These are phyloP conservation scores for Pleurotus eryngii DNA, from an alignment of 768 basidiomycete genomes.

Conservation along the genomic window DNA sequence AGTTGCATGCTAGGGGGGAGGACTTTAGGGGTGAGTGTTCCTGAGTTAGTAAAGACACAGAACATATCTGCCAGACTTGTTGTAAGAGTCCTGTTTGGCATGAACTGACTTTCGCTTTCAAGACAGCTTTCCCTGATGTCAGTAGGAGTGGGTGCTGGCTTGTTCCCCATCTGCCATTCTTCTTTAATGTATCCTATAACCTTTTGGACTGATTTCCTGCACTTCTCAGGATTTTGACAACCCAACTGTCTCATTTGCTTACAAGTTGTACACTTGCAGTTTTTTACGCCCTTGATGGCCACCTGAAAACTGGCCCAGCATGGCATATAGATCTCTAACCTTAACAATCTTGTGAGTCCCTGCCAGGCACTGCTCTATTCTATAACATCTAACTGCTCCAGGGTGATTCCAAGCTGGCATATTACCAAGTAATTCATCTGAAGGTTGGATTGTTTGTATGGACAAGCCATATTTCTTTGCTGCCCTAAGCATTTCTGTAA, in stretches of 20 bases:
- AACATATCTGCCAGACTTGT: background rate
- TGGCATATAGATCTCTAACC: background rate
- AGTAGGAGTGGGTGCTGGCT: background rate
- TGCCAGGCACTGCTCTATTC: background rate
- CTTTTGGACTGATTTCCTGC: no score
- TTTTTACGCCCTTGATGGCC: background rate
- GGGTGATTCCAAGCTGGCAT: constrained; percentile 1
- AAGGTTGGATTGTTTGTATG: background rate
- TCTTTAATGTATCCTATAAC: no score
- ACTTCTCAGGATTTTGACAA: background rate
- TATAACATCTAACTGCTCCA: background rate
- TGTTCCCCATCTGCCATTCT: no score
- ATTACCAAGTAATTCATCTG: background rate
- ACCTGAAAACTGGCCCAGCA: background rate
- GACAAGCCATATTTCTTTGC: constrained; percentile 4
- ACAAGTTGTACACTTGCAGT: background rate
- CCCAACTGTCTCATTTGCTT: background rate
- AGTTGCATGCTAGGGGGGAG: background rate
- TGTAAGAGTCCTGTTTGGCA: background rate
- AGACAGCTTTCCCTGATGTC: background rate
- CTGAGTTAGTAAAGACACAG: background rate
- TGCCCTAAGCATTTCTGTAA: constrained; percentile 2
- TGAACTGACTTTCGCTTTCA: background rate
- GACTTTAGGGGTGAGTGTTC: background rate
- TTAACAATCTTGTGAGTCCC: background rate